These are phyloP conservation scores for Saccharomyces paradoxus DNA, from an alignment of 805 yeast genomes.

Conservation along the genomic window DNA sequence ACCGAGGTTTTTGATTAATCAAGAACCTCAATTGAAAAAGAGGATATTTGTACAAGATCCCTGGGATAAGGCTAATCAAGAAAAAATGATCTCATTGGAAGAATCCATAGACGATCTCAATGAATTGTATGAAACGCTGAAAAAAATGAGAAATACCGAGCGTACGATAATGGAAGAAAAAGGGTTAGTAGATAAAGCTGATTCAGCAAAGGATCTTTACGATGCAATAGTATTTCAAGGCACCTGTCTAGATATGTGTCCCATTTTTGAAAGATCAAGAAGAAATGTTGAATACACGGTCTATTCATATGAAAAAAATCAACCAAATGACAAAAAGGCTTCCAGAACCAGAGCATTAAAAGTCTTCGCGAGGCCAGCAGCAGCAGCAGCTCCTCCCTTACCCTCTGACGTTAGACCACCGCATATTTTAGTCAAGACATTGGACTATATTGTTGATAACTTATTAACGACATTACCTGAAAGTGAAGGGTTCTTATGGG, in stretches of 20 bases:
- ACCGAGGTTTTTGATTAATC: constrained; percentile 33
- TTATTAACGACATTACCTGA: constrained; percentile 65
- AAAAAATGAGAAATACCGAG: constrained; percentile 64
- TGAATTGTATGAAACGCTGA: constrained; percentile 66
- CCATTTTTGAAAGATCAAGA: constrained; percentile 81
- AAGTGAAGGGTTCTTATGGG: constrained; percentile 90
- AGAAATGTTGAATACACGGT: constrained; percentile 84
- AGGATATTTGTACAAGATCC: constrained; percentile 32
- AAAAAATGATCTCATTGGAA: constrained; percentile 48
- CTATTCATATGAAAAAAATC: constrained; percentile 65
- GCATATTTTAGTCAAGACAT: constrained; percentile 51
- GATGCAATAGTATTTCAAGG: constrained; percentile 88
- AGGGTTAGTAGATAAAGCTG: constrained; percentile 83
- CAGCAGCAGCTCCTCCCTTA: constrained; percentile 95
- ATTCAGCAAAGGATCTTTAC: constrained; percentile 67
- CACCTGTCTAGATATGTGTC: constrained; percentile 90
- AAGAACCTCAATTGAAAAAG: constrained; percentile 31
- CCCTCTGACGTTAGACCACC: constrained; percentile 98
- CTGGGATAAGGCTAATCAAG: constrained; percentile 77
- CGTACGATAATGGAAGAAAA: constrained; percentile 67
- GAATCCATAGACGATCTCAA: constrained; percentile 49
- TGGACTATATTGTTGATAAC: constrained; percentile 62
- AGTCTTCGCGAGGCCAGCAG: constrained; percentile 93
- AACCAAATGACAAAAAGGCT: constrained; percentile 44
- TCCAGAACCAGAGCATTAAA: constrained; percentile 62